phyloP scores from a whole-genome alignment of 1,284 basidiomycete genomes.

The Ganoderma resinaceum region DNA sequence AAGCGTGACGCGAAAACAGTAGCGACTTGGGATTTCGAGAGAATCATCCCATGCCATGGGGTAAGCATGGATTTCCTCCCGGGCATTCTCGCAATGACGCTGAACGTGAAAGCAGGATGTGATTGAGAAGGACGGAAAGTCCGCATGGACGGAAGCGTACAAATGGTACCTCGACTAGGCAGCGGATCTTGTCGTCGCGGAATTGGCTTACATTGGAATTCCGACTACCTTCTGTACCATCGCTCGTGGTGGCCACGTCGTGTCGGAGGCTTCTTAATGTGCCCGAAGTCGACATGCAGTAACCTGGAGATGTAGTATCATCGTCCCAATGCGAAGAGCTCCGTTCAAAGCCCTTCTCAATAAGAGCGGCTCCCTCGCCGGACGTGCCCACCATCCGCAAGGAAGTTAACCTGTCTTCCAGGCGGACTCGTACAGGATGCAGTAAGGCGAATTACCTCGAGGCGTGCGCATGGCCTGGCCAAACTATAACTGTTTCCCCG shows the following conservation, averaged over 20 bases:
- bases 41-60: constrained; percentile 95
- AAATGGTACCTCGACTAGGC: constrained; percentile 41
- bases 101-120: constrained; percentile 58
- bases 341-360: background rate
- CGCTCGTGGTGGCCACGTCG: background rate
- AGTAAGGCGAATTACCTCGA: constrained; percentile 13
- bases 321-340: background rate
- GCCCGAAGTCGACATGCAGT: background rate
- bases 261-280: background rate
- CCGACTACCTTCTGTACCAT: background rate
- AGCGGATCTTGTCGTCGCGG: background rate
- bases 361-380: background rate
- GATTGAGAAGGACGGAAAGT: constrained; percentile 79
- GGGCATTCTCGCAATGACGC: background rate
- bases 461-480: constrained; percentile 20
- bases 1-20: constrained; percentile 75
- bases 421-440: constrained; percentile 15
- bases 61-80: constrained; percentile 48
- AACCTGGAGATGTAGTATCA: background rate
- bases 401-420: background rate
- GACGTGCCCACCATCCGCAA: background rate
- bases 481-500: constrained; percentile 7
- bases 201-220: background rate
- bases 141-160: constrained; percentile 66
- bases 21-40: constrained; percentile 84